Conservation (phyloP, 2,329 filamentous ascomycete genomes). For the Ascochyta fabae region DNA sequence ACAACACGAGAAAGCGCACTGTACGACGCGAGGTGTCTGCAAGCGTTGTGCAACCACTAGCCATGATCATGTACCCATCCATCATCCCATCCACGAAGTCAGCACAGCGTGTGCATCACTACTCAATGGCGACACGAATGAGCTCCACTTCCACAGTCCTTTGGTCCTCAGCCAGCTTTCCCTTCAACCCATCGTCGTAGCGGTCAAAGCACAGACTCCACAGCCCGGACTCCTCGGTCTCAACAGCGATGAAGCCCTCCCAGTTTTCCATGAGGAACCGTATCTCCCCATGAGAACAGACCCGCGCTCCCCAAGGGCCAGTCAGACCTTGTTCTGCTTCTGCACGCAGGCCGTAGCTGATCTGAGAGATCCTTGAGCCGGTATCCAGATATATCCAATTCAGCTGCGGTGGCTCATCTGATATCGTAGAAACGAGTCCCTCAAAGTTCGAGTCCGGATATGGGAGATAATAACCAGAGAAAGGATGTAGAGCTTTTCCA, state of each 20-base stretch:
- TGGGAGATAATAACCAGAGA: slow-evolving; percentile 56
- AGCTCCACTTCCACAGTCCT: slow-evolving; percentile 28
- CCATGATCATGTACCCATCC: background rate
- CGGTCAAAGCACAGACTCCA: slow-evolving; percentile 61
- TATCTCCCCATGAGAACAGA: slow-evolving; percentile 70
- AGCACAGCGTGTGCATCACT: background rate
- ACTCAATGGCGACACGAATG: slow-evolving; percentile 20
- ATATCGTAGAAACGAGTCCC: slow-evolving; percentile 57
- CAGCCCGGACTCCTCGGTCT: slow-evolving; percentile 52
- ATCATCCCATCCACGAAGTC: background rate
- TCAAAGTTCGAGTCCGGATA: slow-evolving; percentile 54
- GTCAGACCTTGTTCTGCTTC: slow-evolving; percentile 63
- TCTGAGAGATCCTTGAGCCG: slow-evolving; percentile 52
- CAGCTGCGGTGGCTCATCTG: slow-evolving; percentile 63
- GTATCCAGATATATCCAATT: slow-evolving; percentile 72
- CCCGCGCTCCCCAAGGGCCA: slow-evolving; percentile 61
- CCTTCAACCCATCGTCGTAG: slow-evolving; percentile 52
- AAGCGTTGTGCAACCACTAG: background rate
- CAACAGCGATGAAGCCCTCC: slow-evolving; percentile 63
- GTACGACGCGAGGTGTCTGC: background rate
- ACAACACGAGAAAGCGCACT: background rate
- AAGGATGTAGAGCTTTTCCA: slow-evolving; percentile 46
- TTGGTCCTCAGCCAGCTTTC: slow-evolving; percentile 35
- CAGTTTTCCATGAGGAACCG: slow-evolving; percentile 60
- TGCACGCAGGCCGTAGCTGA: slow-evolving; percentile 61